Base-by-base conservation (phyloP, 129 eudicot genomes). In the Helichrysum umbraculigerum region DNA sequence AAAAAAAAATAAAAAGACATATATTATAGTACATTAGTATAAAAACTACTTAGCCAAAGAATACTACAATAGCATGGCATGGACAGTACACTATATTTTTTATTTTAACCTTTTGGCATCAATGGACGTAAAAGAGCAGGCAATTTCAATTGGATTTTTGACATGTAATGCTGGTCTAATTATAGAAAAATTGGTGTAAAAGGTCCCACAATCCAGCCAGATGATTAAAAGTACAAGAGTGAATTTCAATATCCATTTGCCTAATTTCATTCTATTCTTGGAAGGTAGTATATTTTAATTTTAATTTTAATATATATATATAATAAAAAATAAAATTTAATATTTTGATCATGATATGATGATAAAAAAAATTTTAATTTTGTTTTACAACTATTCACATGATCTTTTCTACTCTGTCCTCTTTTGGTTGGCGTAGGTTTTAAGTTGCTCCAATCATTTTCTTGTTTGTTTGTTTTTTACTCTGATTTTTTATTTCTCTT, bases 401-500 rank as follows among this genome's bases (percentile, higher is more conserved):
- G 58, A 58, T 78, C 75, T 75, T 56, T 58, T 61, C 28, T 70
- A 56, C 81, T 68, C 59, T 54, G 68, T 32, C 57, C 81, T 50
- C 16, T 57, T 80, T 80, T 80, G 79, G 75, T 74, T 80, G 76
- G 71, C 84, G 61, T 80, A 74, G 79, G 71, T 68, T 15, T 33
- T 68, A 80, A 74, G 84, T 80, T 67, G 84, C 79, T 64, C 84
- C 70, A 80, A 74, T 80, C 84, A 80, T 74, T 80, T 56, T 71
- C 73, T 65, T 71, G 37, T 79, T 51, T 69, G 62, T 33, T 50
- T 62, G 66, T 56, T 60, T 68, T 68, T 21, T 39, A n/a, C n/a
- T 12, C 19, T 42, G 64, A 32, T 34, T 5, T 73, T 39, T 25
- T 25, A 25, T 25, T 25, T 54, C 75, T 73, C 70, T 74, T 58